Base-by-base conservation (phyloP, 495 filamentous ascomycete genomes). In the Cercophora sp. region DNA sequence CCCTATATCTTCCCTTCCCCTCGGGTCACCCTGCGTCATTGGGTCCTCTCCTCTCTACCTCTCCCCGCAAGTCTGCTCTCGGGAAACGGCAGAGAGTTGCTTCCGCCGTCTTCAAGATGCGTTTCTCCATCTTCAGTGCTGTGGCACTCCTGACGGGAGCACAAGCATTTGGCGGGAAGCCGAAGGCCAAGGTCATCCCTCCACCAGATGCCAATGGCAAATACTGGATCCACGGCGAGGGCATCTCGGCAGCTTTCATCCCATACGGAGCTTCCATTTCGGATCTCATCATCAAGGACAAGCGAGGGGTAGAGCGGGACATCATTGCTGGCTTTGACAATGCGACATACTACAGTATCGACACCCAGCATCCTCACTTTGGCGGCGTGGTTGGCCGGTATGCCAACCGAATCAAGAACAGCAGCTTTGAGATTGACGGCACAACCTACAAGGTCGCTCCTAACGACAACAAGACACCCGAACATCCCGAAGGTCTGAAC, bases 391-490 rank as follows among this genome's bases (percentile, higher is more conserved):
- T 83, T 4, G 88, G 88, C 29, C 85, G 88, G 15, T 92, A 91
- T 61, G 88, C 87, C 35, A 92, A 95, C 69, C 84, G 87, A 26
- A 95, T 93, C 70, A 88, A 86, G 76, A 93, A 93, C 67, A 83
- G 82, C 55, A 87, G 81, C 8, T 95, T 93, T 61, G 76, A 75
- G 52, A 78, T 92, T 52, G 85, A 88, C 44, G 85, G 81, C 19
- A 57, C 57, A 11, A 74, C 66, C 0, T 92, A 85, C 60, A 77
- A 90, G 52, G 71, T 88, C 36, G 64, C 75, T 2, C 46, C 83
- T 27, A 93, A 92, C 67, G 89, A 95, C 62, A 81, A 93, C 46
- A 70, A 71, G 15, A 78, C 76, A 1, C 18, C 55, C 8, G 62
- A 57, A 0, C 54, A 69, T 23, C 77, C 77, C 8, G 59, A 73